Percentiles rank a stretch among this genome's conserved stretches.
Evolutionary conservation across 306 rosid species (phyloP).

Genomic region (Begonia masoniana): DNA sequence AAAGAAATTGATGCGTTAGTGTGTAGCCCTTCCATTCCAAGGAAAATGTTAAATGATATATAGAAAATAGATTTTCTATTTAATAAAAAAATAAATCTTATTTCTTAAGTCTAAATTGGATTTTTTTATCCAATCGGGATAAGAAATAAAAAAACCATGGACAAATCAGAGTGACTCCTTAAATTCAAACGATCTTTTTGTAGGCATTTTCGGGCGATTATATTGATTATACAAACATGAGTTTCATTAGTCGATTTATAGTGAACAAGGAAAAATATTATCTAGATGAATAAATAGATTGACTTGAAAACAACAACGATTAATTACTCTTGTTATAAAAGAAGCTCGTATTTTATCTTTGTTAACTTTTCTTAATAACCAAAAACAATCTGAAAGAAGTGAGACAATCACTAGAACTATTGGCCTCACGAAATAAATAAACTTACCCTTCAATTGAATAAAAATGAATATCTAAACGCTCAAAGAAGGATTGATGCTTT

Average conservation of each 20-base stretch:
- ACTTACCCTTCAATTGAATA: constrained; percentile 2
- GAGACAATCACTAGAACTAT: background rate
- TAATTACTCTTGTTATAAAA: constrained; percentile 1
- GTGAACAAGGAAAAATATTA: background rate
- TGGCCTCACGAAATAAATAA: constrained; percentile 1
- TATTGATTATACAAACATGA: background rate
- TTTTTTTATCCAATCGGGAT: too few relatives aligned
- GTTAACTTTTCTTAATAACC: constrained; percentile 1
- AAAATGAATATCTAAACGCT: background rate
- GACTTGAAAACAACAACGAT: background rate
- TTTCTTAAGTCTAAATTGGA: too few relatives aligned
- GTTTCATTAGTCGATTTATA: background rate
- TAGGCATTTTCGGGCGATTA: too few relatives aligned
- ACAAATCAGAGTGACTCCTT: too few relatives aligned
- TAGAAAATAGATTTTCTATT: too few relatives aligned
- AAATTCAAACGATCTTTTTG: too few relatives aligned
- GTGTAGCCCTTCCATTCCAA: too few relatives aligned
- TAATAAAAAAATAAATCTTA: too few relatives aligned
- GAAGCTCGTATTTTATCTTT: constrained; percentile 1
- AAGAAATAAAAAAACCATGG: too few relatives aligned
- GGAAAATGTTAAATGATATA: too few relatives aligned
- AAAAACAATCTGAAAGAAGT: constrained; percentile 4
- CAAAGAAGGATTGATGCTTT: background rate
- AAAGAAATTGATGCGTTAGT: too few relatives aligned
- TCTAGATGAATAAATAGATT: background rate